phyloP scores from a whole-genome alignment of 805 yeast genomes.

The Candida gorgasii region DNA sequence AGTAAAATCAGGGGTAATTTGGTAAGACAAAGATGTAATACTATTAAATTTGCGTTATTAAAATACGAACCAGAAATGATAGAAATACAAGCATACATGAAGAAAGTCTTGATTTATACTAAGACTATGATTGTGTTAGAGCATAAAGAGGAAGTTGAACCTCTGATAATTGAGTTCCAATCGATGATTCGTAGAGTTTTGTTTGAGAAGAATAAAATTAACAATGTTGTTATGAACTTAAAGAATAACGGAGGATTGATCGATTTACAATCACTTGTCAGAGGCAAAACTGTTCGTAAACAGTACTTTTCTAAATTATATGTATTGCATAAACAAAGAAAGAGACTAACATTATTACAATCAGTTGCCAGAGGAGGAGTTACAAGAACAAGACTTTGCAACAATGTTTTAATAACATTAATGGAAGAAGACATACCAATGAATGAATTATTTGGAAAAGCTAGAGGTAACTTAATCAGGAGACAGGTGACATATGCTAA shows the following conservation, averaged over 20 bases:
- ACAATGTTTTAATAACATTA: constrained; percentile 42
- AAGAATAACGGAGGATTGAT: constrained; percentile 21
- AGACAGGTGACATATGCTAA: constrained; percentile 21
- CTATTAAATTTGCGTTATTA: constrained; percentile 13
- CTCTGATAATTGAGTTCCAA: constrained; percentile 28
- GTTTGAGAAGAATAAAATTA: constrained; percentile 19
- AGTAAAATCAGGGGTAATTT: constrained; percentile 43
- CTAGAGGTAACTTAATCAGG: constrained; percentile 45
- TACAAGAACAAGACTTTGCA: constrained; percentile 43
- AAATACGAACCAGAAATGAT: constrained; percentile 20
- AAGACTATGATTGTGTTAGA: constrained; percentile 24
- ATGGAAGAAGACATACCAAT: constrained; percentile 39
- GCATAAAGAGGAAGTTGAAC: constrained; percentile 23
- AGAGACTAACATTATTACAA: constrained; percentile 35
- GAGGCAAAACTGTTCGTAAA: constrained; percentile 37
- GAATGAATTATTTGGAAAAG: constrained; percentile 42
- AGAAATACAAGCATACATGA: constrained; percentile 41
- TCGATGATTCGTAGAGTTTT: constrained; percentile 29
- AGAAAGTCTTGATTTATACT: constrained; percentile 21
- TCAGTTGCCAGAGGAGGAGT: constrained; percentile 47
- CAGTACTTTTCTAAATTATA: constrained; percentile 17
- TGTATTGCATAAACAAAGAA: constrained; percentile 7
- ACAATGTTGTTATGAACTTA: constrained; percentile 18
- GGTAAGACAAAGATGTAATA: constrained; percentile 24
- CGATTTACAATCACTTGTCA: constrained; percentile 39